Conservation (phyloP, 2,329 filamentous ascomycete genomes). For the Trichoderma oligosporum region DNA sequence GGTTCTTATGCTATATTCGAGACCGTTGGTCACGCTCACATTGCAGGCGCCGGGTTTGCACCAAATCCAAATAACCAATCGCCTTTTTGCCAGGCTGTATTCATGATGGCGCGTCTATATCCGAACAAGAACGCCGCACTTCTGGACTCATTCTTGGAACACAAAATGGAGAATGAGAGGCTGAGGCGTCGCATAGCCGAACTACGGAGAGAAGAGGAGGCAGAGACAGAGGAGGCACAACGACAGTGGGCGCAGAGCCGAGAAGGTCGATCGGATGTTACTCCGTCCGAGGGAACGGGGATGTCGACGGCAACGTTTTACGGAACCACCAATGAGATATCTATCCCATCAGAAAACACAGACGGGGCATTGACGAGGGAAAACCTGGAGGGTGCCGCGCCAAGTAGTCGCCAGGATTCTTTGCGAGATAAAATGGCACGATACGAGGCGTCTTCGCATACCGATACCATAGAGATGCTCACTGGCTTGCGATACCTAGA, state of each 20-base stretch:
- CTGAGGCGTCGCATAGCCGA: constrained; percentile 80
- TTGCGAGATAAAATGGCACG: constrained; percentile 81
- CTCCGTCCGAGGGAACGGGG: constrained; percentile 45
- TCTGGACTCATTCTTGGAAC: constrained; percentile 89
- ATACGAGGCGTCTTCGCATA: constrained; percentile 69
- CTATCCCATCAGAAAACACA: constrained; percentile 65
- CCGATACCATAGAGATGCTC: constrained; percentile 88
- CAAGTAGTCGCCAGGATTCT: constrained; percentile 65
- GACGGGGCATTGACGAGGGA: constrained; percentile 72
- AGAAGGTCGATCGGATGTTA: constrained; percentile 52
- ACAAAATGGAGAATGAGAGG: constrained; percentile 94
- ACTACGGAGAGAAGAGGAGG: constrained; percentile 78
- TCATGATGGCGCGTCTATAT: constrained; percentile 88
- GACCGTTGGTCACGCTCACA: constrained; percentile 87
- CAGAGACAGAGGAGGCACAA: constrained; percentile 67
- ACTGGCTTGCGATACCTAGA: constrained; percentile 85
- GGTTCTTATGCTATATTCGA: constrained; percentile 77
- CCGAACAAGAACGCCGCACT: constrained; percentile 81
- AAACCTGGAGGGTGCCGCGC: constrained; percentile 70
- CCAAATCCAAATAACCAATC: constrained; percentile 61
- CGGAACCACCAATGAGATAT: constrained; percentile 34
- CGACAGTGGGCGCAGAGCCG: constrained; percentile 58
- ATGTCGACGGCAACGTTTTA: constrained; percentile 32
- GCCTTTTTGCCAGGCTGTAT: constrained; percentile 80
- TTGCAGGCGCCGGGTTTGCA: constrained; percentile 64